Base-by-base conservation (phyloP, 1,284 basidiomycete species). In the Xerocomus nothofagi region DNA sequence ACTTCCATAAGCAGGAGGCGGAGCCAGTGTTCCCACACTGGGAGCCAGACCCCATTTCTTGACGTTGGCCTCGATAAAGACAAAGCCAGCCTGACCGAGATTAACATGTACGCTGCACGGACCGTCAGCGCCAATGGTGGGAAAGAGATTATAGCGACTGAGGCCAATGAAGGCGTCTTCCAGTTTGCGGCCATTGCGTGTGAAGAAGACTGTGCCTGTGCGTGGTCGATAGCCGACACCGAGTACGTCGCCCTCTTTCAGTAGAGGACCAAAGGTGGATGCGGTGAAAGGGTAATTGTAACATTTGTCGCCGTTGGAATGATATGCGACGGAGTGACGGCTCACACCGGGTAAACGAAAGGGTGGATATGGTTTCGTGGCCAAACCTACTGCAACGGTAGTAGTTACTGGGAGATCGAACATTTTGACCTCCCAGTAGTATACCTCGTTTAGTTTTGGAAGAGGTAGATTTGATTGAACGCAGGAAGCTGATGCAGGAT, bases 1-100 rank as follows among this genome's bases (percentile, higher is more conserved):
- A 58, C 89, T 93, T 18, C 94, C 94, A 67, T 98, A 98, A 0
- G 95, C 93, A 2, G 94, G 94, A 18, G 94, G 94, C 23, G 94
- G 94, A 1, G 95, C 94, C 9, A 98, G 79, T 1, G 95, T 98
- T 34, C 94, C 94, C 15, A 93, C 86, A 70, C 93, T 96, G 6
- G 94, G 94, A 21, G 95, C 94, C 31, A 98, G 73, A 20, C 94
- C 94, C 95, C 94, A 98, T 69, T 97, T 97, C 79, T 98, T 98
- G 53, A 98, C 95, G 66, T 98, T 97, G 29, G 94, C 94, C 71
- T 98, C 94, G 62, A 98, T 97, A 62, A 96, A 98, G 32, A 98
- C 94, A 64, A 98, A 98, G 2, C 94, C 94, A 14, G 91, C 88
- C 69, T 98, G 94, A 12, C 94, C 95, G 15, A 98, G 80, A 68